Percentiles rank a stretch among this genome's conserved stretches.
These are phyloP conservation scores for Sporormia fimetaria DNA, from an alignment of 495 filamentous ascomycete genomes.

Conservation along the genomic window DNA sequence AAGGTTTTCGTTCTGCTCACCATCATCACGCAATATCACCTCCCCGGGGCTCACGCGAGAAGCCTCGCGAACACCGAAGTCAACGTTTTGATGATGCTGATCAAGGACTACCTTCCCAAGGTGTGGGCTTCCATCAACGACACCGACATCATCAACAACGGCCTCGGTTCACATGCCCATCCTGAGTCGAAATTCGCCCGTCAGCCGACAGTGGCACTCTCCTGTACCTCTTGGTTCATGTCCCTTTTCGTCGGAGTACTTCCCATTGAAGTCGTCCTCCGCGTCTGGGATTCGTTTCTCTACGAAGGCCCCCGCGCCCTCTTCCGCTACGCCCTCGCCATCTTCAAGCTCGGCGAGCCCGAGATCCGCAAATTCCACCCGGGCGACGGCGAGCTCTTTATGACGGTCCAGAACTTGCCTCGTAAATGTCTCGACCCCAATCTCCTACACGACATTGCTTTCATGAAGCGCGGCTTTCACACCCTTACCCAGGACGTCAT, in stretches of 20 bases:
- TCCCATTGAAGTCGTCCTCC: conserved; percentile 77
- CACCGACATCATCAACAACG: conserved; percentile 43
- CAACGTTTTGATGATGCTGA: conserved; percentile 75
- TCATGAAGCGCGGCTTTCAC: conserved; percentile 14
- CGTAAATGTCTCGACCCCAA: conserved; percentile 72
- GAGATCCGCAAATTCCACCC: conserved; percentile 61
- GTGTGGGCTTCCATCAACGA: conserved; percentile 84
- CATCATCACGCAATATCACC: conserved; percentile 75
- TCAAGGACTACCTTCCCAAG: conserved; percentile 72
- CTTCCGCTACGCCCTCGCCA: conserved; percentile 82
- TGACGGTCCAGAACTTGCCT: conserved; percentile 85
- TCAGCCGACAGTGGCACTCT: conserved; percentile 81
- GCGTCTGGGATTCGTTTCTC: conserved; percentile 94
- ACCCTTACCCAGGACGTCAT: conserved; percentile 6
- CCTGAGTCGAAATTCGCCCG: conserved; percentile 35
- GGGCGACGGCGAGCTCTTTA: conserved; percentile 87
- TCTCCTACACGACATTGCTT: conserved; percentile 50
- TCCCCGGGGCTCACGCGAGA: conserved; percentile 87
- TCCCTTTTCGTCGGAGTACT: conserved; percentile 85
- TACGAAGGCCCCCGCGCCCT: conserved; percentile 91
- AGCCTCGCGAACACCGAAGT: conserved; percentile 89
- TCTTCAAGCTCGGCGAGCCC: conserved; percentile 82
- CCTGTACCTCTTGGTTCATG: conserved; percentile 98
- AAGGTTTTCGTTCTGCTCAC: conserved; percentile 91
- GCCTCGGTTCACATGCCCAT: conserved; percentile 20